A percentile compares a stretch with the other conserved stretches of the same genome.
Conservation (phyloP, 2,329 filamentous ascomycete genomes). For the Septoria petroselini region DNA sequence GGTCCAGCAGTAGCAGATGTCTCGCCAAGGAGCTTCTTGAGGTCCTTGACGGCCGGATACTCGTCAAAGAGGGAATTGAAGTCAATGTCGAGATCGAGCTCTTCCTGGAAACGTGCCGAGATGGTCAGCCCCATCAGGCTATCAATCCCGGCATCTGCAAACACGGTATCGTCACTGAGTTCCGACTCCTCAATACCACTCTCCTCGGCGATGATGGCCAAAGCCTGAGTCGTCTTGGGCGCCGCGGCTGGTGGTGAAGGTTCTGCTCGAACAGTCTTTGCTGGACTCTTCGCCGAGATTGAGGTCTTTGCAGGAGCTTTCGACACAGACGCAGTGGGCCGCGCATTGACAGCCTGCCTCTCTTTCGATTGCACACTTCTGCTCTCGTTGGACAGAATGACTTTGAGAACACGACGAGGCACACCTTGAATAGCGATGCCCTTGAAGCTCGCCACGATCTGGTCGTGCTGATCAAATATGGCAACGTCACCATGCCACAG, state of each 20-base stretch:
- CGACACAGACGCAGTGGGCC: background rate
- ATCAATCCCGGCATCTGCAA: conserved; percentile 39
- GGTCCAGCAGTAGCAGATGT: too few species aligned
- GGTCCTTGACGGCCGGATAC: background rate
- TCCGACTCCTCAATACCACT: conserved; percentile 24
- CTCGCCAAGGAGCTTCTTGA: too few species aligned
- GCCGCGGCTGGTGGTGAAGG: background rate
- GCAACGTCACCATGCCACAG: background rate
- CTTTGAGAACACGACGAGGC: too few species aligned
- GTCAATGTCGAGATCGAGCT: background rate
- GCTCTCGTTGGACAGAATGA: conserved; percentile 6
- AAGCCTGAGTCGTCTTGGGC: conserved; percentile 18
- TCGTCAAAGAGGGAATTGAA: too few species aligned
- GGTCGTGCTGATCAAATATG: background rate
- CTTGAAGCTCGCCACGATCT: background rate
- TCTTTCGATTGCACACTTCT: conserved; percentile 3
- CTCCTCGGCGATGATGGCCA: conserved; percentile 35
- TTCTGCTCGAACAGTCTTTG: background rate
- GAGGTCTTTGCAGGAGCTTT: background rate
- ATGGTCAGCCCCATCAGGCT: background rate
- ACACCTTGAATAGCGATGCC: conserved; percentile 2
- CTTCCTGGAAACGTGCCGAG: background rate
- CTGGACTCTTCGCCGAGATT: background rate
- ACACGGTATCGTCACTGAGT: conserved; percentile 30
- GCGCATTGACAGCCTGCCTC: background rate